phyloP scores from a whole-genome alignment of 306 rosid genomes.

The Sicyos edulis region DNA sequence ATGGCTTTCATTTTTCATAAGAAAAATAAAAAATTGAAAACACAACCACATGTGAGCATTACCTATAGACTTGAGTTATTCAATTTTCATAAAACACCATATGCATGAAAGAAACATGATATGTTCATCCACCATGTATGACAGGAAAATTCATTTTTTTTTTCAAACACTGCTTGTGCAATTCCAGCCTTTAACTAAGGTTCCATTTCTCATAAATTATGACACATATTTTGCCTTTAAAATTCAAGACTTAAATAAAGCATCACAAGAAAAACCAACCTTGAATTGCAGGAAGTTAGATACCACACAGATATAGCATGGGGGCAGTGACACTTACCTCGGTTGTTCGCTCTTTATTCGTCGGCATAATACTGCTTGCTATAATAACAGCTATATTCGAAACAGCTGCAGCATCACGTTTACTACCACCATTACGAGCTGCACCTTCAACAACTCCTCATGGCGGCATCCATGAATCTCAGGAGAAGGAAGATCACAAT shows the following conservation, averaged over 20 bases:
- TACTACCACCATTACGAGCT: conserved; percentile 9
- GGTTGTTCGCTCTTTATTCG: conserved; percentile 9
- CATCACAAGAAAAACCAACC: not conserved
- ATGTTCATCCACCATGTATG: conserved; percentile 33
- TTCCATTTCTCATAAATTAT: no score
- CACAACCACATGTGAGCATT: no score
- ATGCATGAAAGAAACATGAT: conserved; percentile 43
- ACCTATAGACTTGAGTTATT: no score
- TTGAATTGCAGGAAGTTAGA: conserved; percentile 11
- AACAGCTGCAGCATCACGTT: conserved; percentile 5
- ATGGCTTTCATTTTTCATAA: no score
- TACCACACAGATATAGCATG: conserved; percentile 25
- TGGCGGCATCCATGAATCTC: conserved; percentile 10
- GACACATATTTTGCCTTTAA: not conserved
- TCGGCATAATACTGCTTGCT: conserved; percentile 22
- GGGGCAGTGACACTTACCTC: conserved; percentile 6
- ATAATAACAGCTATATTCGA: conserved; percentile 6
- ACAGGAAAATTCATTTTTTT: conserved; percentile 9
- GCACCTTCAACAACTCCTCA: conserved; percentile 3
- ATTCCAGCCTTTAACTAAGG: no score
- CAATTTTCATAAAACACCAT: conserved; percentile 17
- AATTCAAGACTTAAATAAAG: not conserved
- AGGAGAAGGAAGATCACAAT: conserved; percentile 15
- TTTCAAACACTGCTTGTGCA: conserved; percentile 11
- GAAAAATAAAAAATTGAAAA: no score